Percentiles rank a stretch among this genome's conserved stretches.
These are phyloP conservation scores for Lojkania enalia DNA, from an alignment of 2,329 filamentous ascomycete species.

Conservation along the genomic window DNA sequence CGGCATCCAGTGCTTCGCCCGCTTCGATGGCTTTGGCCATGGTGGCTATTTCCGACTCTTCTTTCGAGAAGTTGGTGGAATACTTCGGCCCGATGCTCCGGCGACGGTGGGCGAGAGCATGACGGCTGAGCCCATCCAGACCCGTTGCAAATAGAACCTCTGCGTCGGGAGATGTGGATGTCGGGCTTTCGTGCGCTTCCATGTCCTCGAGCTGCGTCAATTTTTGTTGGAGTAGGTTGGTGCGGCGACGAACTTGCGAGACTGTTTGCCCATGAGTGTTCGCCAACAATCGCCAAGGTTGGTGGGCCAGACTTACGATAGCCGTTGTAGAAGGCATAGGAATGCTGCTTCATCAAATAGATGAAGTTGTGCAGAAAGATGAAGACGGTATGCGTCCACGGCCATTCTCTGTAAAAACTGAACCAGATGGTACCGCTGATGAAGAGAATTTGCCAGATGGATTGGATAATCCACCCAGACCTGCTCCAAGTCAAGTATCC, in stretches of 20 bases:
- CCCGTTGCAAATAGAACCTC: conserved; percentile 18
- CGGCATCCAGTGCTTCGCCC: conserved; percentile 60
- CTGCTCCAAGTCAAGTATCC: conserved; percentile 69
- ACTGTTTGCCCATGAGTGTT: conserved; percentile 36
- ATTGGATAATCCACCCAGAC: conserved; percentile 73
- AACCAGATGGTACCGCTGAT: conserved; percentile 65
- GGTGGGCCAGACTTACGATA: conserved; percentile 59
- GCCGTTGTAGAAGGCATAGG: conserved; percentile 78
- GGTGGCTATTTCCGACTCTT: conserved; percentile 61
- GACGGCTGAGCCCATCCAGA: conserved; percentile 15
- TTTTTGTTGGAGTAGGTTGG: conserved; percentile 49
- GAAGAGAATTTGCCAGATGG: conserved; percentile 71
- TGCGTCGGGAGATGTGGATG: conserved; percentile 5
- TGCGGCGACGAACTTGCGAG: conserved; percentile 61
- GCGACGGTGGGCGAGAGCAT: conserved; percentile 26
- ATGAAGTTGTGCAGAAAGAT: conserved; percentile 74
- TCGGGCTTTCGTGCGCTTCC: conserved; percentile 48
- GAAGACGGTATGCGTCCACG: conserved; percentile 81
- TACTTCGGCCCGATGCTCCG: conserved; percentile 43
- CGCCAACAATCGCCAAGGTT: no score
- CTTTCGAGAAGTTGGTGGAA: conserved; percentile 49
- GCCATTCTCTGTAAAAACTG: conserved; percentile 73
- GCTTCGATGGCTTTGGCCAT: conserved; percentile 66
- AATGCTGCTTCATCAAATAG: conserved; percentile 84
- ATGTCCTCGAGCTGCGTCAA: conserved; percentile 62